Evolutionary conservation across 176 grass and related monocot species (phyloP), one percentile per base, ranked within the genome.

Genomic region (Tillandsia fasciculata): DNA sequence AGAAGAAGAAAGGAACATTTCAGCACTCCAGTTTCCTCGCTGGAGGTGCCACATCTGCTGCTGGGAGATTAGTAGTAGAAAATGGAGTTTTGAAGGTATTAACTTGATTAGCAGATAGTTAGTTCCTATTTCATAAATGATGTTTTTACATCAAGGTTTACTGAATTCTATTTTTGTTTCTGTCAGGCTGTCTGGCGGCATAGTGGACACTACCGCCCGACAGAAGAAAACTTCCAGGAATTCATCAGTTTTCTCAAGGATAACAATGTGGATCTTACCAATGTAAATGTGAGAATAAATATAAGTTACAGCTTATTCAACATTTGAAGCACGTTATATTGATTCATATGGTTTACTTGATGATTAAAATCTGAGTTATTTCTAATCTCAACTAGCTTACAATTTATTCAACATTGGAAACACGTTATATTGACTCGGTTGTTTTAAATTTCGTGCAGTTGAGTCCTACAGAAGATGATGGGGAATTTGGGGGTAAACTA

Each of bases 1-100:
- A 97, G 94, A 97, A 97, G 80, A 87, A 74, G 52, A 97, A 85
- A 64, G 94, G 94, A 20, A 90, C 77, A 82, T 97, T 97, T 86
- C 94, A 97, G 82, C 94, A 97, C 56, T 99, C 94, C 48, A 99
- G 94, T 88, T 99, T 99, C 76, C 89, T 99, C 63, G 89, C 94
- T 10, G 94, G 94, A 63, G 94, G 89, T 86, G 94, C 94, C 63
- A 99, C 89, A 50, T 93, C 89, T 77, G 87, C 94, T 67, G 94
- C 94, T 1, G 94, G 89, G 49, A 85, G 87, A 88, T 76, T 93
- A 61, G 56, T 93, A 9, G 80, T 85, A 11, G 82, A 82, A 67
- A 70, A 93, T 51, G 89, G 94, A 50, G 52, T 73, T 73, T 74
- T 93, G 49, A 90, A 82, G 94, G 94, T 88, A 24, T 4, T 65